Base-by-base conservation (phyloP, 805 yeast genomes). In the Cyberlindnera japonica region DNA sequence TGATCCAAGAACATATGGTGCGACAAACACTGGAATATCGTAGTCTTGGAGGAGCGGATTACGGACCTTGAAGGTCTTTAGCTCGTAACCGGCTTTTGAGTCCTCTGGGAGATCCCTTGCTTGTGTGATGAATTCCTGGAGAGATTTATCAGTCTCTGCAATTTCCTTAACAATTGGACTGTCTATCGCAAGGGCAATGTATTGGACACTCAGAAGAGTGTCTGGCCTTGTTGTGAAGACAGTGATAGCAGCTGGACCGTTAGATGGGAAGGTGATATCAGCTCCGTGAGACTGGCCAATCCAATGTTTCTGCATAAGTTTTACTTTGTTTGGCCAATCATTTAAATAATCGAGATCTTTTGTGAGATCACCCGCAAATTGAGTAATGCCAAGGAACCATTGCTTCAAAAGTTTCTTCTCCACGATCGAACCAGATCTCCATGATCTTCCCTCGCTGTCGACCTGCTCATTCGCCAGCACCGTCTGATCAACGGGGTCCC, bases 381-480 rank as follows among this genome's bases (percentile, higher is more conserved):
- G 71, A 1, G 99, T 89, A 41, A 93, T 91, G 10, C 87, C 87
- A 49, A 93, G 69, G 53, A 91, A 93, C 99, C 99, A 93, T 60
- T 93, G 99, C 47, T 81, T 85, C 33, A 93, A 67, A 38, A 77
- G 64, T 45, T 71, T 73, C 62, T 87, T 88, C 60, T 93, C 97
- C 0, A 91, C 99, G 13, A 81, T 44, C 0, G 98, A 99, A 5
- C 99, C 99, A 3, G 96, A 88, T 61, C 99, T 75, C 99, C 99
- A 93, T 0, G 97, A 88, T 40, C 80, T 70, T 1, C 99, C 99
- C 33, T 86, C 75, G 2, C 81, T 61, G 60, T 93, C 99, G 3
- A 93, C 97, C 62, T 93, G 99, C 63, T 93, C 99, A 58, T 84
- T 93, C 3, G 99, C 99, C 44, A 93, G 68, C 2, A 93, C 99